Evolutionary conservation across 2,329 filamentous ascomycete species (phyloP).

Genomic region (Penicillium oxalicum): DNA sequence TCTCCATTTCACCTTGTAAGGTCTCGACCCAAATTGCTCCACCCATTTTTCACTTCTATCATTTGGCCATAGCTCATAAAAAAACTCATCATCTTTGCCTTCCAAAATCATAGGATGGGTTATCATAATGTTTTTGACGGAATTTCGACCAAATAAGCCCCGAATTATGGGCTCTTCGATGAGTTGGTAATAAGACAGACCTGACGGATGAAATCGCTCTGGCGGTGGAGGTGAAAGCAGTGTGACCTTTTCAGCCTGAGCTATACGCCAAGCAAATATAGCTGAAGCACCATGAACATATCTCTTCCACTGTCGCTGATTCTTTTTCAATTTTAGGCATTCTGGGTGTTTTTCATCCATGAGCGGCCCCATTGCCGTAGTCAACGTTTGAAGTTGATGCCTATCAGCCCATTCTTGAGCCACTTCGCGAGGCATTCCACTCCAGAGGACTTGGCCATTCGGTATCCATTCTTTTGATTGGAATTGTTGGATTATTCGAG

Average conservation of each 20-base stretch:
- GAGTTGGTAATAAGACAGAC: conserved; percentile 9
- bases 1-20: conserved; percentile 2
- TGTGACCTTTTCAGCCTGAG: conserved; percentile 5
- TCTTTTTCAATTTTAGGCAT: conserved; percentile 4
- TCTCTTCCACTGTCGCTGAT: conserved; percentile 5
- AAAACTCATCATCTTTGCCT: conserved; percentile 3
- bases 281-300: conserved; percentile 13
- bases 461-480: conserved; percentile 6
- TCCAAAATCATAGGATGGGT: conserved; percentile 6
- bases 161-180: conserved; percentile 10
- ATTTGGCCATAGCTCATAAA: conserved; percentile 9
- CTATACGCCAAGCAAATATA: conserved; percentile 11
- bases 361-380: conserved; percentile 8
- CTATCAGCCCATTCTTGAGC: conserved; percentile 8
- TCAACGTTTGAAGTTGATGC: conserved; percentile 7
- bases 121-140: conserved; percentile 3
- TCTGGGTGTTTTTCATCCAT: conserved; percentile 6
- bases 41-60: conserved; percentile 5
- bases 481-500: conserved; percentile 5
- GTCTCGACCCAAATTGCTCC: conserved; percentile 3
- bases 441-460: conserved; percentile 10
- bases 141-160: not conserved
- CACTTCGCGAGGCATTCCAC: conserved; percentile 1
- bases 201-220: conserved; percentile 9
- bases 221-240: conserved; percentile 9